These are phyloP conservation scores for Pseudomassariella vexata DNA, from an alignment of 2,329 filamentous ascomycete genomes.

Conservation along the genomic window DNA sequence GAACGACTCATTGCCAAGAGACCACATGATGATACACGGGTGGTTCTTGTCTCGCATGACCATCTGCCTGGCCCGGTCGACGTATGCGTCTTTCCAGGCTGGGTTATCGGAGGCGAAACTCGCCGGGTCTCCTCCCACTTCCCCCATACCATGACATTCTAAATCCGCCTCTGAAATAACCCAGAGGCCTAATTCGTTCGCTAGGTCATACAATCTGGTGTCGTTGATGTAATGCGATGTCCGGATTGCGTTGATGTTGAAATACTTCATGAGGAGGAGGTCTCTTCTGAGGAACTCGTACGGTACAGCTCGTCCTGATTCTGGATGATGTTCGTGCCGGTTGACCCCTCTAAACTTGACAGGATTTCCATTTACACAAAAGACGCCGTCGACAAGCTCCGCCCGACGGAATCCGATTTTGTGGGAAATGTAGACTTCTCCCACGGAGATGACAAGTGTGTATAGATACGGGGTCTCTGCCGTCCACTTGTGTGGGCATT, in stretches of 20 bases:
- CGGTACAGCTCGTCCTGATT: conserved; percentile 56
- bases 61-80: conserved; percentile 60
- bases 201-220: conserved; percentile 52
- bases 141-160: conserved; percentile 46
- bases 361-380: conserved; percentile 59
- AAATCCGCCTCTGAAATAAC: conserved; percentile 54
- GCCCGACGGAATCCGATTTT: conserved; percentile 58
- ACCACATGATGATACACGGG: conserved; percentile 64
- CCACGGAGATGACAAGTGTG: conserved; percentile 33
- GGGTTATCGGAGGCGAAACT: conserved; percentile 55
- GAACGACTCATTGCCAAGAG: conserved; percentile 66
- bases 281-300: conserved; percentile 56
- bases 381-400: conserved; percentile 54
- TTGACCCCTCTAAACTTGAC: conserved; percentile 65
- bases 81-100: conserved; percentile 57
- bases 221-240: conserved; percentile 64
- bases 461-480: conserved; percentile 64
- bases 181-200: conserved; percentile 59
- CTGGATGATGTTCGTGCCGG: conserved; percentile 64
- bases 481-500: conserved; percentile 58
- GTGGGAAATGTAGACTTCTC: conserved; percentile 38
- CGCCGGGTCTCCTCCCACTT: conserved; percentile 33
- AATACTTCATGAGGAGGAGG: conserved; percentile 59
- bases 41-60: conserved; percentile 57
- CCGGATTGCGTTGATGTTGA: conserved; percentile 66